Base-by-base conservation (phyloP, 106 monocot genomes). In the Dendrobium huoshanense region DNA sequence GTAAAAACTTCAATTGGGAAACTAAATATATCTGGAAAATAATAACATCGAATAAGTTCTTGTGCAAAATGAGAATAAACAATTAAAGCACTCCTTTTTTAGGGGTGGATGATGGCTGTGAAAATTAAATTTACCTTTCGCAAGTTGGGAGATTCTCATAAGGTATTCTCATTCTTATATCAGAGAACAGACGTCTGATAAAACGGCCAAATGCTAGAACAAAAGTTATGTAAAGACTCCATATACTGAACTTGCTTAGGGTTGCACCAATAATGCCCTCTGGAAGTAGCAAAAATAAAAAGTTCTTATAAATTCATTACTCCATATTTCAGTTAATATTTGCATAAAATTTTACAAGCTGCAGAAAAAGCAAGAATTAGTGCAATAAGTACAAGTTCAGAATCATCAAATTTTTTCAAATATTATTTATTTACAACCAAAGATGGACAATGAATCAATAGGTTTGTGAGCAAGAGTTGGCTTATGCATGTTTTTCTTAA, bases 91-190 rank as follows among this genome's bases (percentile, higher is more conserved):
- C 4, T 24, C 9, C 19, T 33, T 2, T 68, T 68, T 68, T 68
- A 29, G 68, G 9, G 19, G 31, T 8, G 24, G 68, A 68, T 33
- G 33, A 33, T 68, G 31, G 31, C 31, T 68, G 68, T 29, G 0
- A 29, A 13, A 73, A 73, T 17, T 40, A 42, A 33, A 11, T 22
- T 41, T 83, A 98, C 98, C 98, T 92, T 80, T 98, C 94, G 85
- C 98, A 98, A 82, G 92, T 89, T 75, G 94, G 94, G 86, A 98
- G 98, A 83, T 98, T 95, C 84, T 98, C 98, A 83, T 80, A 98
- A 11, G 98, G 98, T 84, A 98, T 98, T 82, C 98, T 92, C 98
- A 98, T 98, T 86, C 98, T 88, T 68, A 98, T 73, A 75, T 98
- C 98, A 40, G 98, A 90, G 81, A 91, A 98, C 72, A 95, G 98